Evolutionary conservation across 805 yeast species (phyloP).

Genomic region (Candida ipomoeae): DNA sequence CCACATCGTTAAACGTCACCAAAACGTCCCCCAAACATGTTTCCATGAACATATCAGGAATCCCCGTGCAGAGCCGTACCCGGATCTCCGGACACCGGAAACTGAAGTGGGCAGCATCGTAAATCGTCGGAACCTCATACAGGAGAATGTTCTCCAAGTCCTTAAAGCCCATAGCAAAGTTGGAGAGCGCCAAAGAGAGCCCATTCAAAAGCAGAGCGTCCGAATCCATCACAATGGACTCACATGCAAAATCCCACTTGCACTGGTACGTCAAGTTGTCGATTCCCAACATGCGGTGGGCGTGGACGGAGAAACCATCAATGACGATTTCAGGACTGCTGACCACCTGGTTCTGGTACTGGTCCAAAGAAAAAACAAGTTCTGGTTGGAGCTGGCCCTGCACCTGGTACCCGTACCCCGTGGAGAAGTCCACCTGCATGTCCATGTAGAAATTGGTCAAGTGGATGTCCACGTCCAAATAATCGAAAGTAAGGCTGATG

Average conservation of each 20-base stretch:
- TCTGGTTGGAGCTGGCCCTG: slow-evolving; percentile 8
- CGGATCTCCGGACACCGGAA: slow-evolving; percentile 49
- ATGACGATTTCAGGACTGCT: slow-evolving; percentile 44
- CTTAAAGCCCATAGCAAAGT: slow-evolving; percentile 57
- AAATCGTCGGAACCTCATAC: slow-evolving; percentile 49
- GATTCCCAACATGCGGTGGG: slow-evolving; percentile 89
- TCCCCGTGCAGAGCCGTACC: slow-evolving; percentile 37
- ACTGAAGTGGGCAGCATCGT: slow-evolving; percentile 66
- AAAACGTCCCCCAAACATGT: slow-evolving; percentile 22
- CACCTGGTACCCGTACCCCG: slow-evolving; percentile 34
- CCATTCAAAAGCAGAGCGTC: slow-evolving; percentile 43
- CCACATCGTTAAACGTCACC: slow-evolving; percentile 61
- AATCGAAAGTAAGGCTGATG: slow-evolving; percentile 58
- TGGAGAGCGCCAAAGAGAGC: slow-evolving; percentile 38
- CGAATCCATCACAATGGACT: slow-evolving; percentile 52
- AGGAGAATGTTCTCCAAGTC: slow-evolving; percentile 76
- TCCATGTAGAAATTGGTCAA: slow-evolving; percentile 94
- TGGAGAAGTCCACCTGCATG: slow-evolving; percentile 68
- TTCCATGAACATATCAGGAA: slow-evolving; percentile 10
- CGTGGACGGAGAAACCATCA: slow-evolving; percentile 65
- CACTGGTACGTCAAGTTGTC: slow-evolving; percentile 82
- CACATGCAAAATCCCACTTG: slow-evolving; percentile 81
- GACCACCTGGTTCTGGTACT: slow-evolving; percentile 16
- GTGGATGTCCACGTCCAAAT: slow-evolving; percentile 73
- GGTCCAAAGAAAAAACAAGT: slow-evolving; percentile 23